Base-by-base conservation (phyloP, 2,329 filamentous ascomycete genomes). In the Pyrenochaeta sp. region DNA sequence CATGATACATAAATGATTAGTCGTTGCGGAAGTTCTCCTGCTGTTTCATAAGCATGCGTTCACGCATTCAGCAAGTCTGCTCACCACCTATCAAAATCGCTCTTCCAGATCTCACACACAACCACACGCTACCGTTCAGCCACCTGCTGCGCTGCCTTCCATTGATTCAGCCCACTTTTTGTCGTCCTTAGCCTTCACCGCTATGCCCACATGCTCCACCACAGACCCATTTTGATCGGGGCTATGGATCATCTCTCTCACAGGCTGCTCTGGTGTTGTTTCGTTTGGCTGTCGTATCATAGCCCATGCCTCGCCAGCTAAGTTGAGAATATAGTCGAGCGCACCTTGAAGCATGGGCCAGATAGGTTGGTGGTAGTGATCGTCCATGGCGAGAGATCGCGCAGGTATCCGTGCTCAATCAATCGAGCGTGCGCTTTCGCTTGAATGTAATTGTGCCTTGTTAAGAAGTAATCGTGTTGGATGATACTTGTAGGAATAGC, bases 311-410 rank as follows among this genome's bases (percentile, higher is more conserved):
- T 67, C 64, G 15, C 58, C 58, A 12, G 53, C 55, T 4, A 67
- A 7, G 22, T 67, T 65, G 47, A 62, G 55, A 3, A 50, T 57
- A 32, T 65, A 63, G 15, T 65, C 61, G 10, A 57, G 57, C 12
- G 62, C 54, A 40, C 64, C 64, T 30, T 67, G 59, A 8, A 67
- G 25, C 50, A 67, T 55, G 1, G 64, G 64, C 64, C 62, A 65
- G 6, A 63, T 58, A 1, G 62, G 64, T 44, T 67, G 64, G 39
- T 65, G 50, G 36, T 63, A 24, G 12, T 67, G 58, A 19, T 67
- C 62, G 39, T 67, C 64, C 64, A 65, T 67, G 2, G 19, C 22
- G n/a, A 12, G 27, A 10, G 22, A 19, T 32, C 28, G 34, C 30
- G 22, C 12, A 36, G 46, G 3, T 22, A 12, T 24, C 28, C 8